Percentiles rank a stretch among this genome's conserved stretches.
These are phyloP conservation scores for Datura wrightii DNA, from an alignment of 257 asterid species.

Conservation along the genomic window DNA sequence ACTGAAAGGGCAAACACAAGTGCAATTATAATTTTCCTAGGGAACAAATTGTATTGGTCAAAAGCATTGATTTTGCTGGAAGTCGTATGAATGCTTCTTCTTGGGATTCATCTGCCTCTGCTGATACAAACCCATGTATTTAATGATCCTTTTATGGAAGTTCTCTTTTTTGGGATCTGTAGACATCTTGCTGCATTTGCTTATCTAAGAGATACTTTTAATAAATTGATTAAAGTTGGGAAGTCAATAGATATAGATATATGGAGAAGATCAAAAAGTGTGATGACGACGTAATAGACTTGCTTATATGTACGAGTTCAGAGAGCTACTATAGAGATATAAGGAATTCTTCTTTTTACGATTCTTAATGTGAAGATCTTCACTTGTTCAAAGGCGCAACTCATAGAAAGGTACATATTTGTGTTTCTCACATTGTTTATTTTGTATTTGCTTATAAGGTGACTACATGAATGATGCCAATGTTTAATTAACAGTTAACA, in stretches of 20 bases:
- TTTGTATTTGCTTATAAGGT: background rate
- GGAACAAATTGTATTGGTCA: background rate
- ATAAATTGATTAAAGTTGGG: background rate
- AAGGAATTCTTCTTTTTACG: background rate
- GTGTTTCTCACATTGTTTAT: background rate
- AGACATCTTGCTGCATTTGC: background rate
- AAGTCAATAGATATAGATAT: background rate
- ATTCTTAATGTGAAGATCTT: background rate
- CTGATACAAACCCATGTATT: background rate
- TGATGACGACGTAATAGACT: background rate
- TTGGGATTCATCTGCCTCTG: background rate
- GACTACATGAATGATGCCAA: background rate
- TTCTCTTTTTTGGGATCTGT: background rate
- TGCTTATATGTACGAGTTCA: background rate
- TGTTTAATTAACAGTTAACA: background rate
- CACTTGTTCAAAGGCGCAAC: background rate
- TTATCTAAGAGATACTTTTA: background rate
- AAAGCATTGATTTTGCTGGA: background rate
- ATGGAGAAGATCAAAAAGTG: background rate
- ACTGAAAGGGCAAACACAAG: background rate
- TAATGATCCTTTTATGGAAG: background rate
- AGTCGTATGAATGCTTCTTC: background rate
- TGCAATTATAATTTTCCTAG: background rate
- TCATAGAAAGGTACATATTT: background rate
- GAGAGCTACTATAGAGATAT: background rate